Conservation (phyloP, 2,329 filamentous ascomycete genomes). For the Talaromyces sp. region DNA sequence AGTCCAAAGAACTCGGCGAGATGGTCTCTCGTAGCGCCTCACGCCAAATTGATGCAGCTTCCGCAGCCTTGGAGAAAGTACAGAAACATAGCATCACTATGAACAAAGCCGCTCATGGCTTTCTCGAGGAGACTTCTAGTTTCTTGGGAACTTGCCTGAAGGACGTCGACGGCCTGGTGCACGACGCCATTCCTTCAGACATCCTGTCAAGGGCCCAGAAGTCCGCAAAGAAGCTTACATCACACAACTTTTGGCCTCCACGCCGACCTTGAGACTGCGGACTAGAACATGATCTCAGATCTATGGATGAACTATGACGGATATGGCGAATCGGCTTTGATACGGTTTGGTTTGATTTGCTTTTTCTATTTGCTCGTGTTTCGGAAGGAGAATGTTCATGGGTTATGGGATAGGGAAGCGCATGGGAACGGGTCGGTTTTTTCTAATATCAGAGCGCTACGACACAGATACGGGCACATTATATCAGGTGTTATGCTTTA, state of each 20-base stretch:
- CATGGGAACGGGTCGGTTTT: background rate
- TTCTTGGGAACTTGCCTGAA: slow-evolving; percentile 23
- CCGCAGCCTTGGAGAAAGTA: slow-evolving; percentile 25
- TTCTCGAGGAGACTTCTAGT: slow-evolving; percentile 29
- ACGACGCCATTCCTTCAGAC: slow-evolving; percentile 27
- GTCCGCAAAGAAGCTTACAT: slow-evolving; percentile 31
- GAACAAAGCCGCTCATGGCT: slow-evolving; percentile 27
- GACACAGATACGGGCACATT: slow-evolving; percentile 1
- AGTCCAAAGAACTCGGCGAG: slow-evolving; percentile 35
- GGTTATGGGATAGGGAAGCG: background rate
- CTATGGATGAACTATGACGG: slow-evolving; percentile 5
- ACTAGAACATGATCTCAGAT: background rate
- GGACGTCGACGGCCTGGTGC: slow-evolving; percentile 26
- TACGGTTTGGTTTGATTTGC: background rate
- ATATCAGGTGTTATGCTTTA: slow-evolving; percentile 1
- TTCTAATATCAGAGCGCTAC: background rate
- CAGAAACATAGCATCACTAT: slow-evolving; percentile 29
- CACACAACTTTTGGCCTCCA: slow-evolving; percentile 19
- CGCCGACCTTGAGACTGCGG: background rate
- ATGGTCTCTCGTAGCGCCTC: slow-evolving; percentile 30
- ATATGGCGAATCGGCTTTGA: slow-evolving; percentile 13
- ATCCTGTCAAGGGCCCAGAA: slow-evolving; percentile 35
- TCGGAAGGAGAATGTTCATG: slow-evolving; percentile 7
- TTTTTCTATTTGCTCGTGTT: background rate
- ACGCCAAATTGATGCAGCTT: slow-evolving; percentile 31